Conservation (phyloP, 495 filamentous ascomycete species). For the Saxispiralis lemnorum region DNA sequence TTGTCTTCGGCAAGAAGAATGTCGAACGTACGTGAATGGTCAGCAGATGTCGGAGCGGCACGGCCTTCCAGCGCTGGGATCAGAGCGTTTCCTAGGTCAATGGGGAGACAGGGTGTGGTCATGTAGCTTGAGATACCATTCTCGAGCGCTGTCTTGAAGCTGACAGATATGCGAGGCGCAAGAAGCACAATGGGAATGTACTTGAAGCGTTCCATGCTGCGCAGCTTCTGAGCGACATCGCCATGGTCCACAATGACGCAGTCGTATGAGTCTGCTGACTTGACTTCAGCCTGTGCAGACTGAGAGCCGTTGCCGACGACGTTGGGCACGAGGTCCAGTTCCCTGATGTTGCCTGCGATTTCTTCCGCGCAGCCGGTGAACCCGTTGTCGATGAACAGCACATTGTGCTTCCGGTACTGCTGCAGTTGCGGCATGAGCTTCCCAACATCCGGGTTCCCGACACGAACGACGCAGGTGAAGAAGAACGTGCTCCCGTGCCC, state of each 20-base stretch:
- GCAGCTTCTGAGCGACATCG: conserved; percentile 66
- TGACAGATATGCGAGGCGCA: conserved; percentile 79
- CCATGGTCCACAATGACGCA: conserved; percentile 95
- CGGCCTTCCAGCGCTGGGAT: conserved; percentile 92
- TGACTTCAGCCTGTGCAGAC: conserved; percentile 34
- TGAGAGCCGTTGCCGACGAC: conserved; percentile 53
- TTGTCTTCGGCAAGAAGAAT: conserved; percentile 96
- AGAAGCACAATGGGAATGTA: conserved; percentile 92
- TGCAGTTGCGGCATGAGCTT: conserved; percentile 68
- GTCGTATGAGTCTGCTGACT: conserved; percentile 59
- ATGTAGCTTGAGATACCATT: conserved; percentile 96
- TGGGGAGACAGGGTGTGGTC: conserved; percentile 89
- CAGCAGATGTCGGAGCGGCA: conserved; percentile 76
- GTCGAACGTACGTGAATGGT: conserved; percentile 89
- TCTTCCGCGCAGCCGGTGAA: conserved; percentile 55
- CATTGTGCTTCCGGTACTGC: conserved; percentile 80
- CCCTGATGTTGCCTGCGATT: conserved; percentile 62
- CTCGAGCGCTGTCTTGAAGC: conserved; percentile 85
- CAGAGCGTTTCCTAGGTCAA: conserved; percentile 95
- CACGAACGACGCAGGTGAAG: conserved; percentile 86
- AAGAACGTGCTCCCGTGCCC: conserved; percentile 89
- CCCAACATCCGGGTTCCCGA: conserved; percentile 64
- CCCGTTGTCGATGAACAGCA: conserved; percentile 91
- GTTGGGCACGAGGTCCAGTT: conserved; percentile 63
- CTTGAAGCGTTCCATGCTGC: conserved; percentile 85